These are phyloP conservation scores for Mallotus nudiflorus DNA, from an alignment of 345 rosid species.

Conservation along the genomic window DNA sequence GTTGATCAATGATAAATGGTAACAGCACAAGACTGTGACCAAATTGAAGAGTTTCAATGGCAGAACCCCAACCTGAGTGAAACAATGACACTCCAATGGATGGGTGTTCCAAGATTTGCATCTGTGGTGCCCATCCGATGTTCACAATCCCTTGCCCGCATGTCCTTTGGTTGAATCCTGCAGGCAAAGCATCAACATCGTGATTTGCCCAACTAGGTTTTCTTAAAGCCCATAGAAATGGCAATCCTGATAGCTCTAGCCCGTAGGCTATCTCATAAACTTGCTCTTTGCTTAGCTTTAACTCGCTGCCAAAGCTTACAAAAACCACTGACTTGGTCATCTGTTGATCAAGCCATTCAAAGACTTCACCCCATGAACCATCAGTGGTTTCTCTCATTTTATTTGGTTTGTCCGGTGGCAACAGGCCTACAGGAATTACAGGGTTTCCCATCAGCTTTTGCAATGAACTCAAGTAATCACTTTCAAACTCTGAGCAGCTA, in stretches of 20 bases:
- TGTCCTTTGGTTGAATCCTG: conserved; percentile 13
- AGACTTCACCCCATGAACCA: conserved; percentile 14
- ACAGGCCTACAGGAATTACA: too few species aligned
- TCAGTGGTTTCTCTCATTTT: neutral
- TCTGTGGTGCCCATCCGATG: conserved; percentile 36
- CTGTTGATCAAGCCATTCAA: conserved; percentile 32
- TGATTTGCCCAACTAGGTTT: conserved; percentile 29
- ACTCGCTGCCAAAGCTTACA: conserved; percentile 37
- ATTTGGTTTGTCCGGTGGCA: too few species aligned
- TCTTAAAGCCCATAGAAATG: conserved; percentile 38
- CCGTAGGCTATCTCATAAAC: conserved; percentile 32
- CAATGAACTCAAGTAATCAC: too few species aligned
- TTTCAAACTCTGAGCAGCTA: too few species aligned
- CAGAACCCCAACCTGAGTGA: conserved; percentile 28
- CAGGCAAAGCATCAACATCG: conserved; percentile 24
- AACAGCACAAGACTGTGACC: conserved; percentile 20
- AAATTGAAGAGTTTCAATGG: conserved; percentile 23
- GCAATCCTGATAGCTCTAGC: conserved; percentile 29
- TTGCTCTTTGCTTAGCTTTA: conserved; percentile 26
- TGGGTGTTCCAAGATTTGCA: conserved; percentile 18
- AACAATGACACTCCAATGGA: conserved; percentile 24
- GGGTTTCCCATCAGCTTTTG: too few species aligned
- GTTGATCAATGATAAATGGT: conserved; percentile 23
- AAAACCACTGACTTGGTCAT: conserved; percentile 31
- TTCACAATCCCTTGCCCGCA: conserved; percentile 15